Percentiles rank a stretch among this genome's conserved stretches.
phyloP scores from a whole-genome alignment of 2,329 filamentous ascomycete species.

The Ascosphaera pollenicola region DNA sequence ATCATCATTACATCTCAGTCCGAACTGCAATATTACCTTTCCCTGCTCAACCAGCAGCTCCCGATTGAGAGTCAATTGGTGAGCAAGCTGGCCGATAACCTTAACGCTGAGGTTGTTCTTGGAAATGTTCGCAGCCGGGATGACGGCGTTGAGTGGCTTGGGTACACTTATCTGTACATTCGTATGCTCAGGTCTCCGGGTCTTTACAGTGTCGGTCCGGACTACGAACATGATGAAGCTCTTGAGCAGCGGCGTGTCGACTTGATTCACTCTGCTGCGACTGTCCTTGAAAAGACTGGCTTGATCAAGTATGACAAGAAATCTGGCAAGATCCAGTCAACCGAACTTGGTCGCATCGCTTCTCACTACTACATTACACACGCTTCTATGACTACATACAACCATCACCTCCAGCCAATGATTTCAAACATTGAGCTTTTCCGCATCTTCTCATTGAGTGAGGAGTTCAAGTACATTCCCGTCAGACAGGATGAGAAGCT shows the following conservation, averaged over 20 bases:
- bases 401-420: slow-evolving; percentile 78
- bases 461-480: slow-evolving; percentile 98
- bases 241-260: slow-evolving; percentile 97
- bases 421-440: slow-evolving; percentile 92
- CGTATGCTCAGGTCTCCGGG: slow-evolving; percentile 92
- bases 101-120: slow-evolving; percentile 90
- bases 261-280: slow-evolving; percentile 79
- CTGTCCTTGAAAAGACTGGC: slow-evolving; percentile 65
- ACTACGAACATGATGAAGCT: slow-evolving; percentile 80
- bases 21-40: slow-evolving; percentile 95
- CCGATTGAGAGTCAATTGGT: slow-evolving; percentile 95
- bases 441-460: slow-evolving; percentile 84
- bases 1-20: slow-evolving; percentile 94
- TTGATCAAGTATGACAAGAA: slow-evolving; percentile 93
- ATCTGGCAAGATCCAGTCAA: slow-evolving; percentile 67
- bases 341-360: slow-evolving; percentile 83
- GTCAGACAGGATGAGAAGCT: slow-evolving; percentile 95
- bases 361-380: slow-evolving; percentile 98
- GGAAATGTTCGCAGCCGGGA: slow-evolving; percentile 82
- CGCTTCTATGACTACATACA: slow-evolving; percentile 92
- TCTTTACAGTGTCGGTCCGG: slow-evolving; percentile 82
- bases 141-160: slow-evolving; percentile 96
- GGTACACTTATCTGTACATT: slow-evolving; percentile 94
- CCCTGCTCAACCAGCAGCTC: slow-evolving; percentile 85
- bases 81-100: slow-evolving; percentile 77